Conservation (phyloP, 768 basidiomycete species). For the Tulasnella sp. region DNA sequence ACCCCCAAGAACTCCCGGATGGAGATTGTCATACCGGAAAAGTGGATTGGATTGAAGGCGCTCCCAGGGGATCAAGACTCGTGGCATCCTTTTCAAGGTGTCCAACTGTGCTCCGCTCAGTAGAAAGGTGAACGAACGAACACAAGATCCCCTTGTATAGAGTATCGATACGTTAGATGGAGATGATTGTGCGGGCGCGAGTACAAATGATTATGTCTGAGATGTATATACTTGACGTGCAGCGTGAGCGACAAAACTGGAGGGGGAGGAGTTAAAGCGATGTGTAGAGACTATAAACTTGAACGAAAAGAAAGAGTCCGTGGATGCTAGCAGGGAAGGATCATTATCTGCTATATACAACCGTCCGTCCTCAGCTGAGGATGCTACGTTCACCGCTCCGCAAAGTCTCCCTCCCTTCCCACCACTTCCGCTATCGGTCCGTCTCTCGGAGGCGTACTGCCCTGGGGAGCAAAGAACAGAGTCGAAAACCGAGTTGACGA, state of each 20-base stretch:
- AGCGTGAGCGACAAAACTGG: background rate
- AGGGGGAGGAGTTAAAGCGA: background rate
- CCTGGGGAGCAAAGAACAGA: background rate
- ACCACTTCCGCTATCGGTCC: background rate
- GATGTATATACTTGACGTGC: background rate
- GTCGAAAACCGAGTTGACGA: background rate
- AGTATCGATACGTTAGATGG: background rate
- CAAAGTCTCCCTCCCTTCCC: background rate
- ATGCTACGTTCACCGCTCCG: background rate
- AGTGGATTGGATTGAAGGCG: background rate
- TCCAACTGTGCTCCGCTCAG: background rate
- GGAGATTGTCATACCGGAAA: background rate
- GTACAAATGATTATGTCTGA: background rate
- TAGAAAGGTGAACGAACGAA: background rate
- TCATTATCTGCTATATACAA: background rate
- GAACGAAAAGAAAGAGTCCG: background rate
- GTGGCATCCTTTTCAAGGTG: background rate
- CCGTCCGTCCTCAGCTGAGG: background rate
- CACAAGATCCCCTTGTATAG: background rate
- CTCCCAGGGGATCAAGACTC: background rate
- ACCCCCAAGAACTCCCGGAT: background rate
- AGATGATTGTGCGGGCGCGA: background rate
- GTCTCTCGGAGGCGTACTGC: background rate
- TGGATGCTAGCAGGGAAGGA: background rate
- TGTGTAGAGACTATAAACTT: background rate